phyloP scores from a whole-genome alignment of 345 rosid species.

The Rhizophora mangle region DNA sequence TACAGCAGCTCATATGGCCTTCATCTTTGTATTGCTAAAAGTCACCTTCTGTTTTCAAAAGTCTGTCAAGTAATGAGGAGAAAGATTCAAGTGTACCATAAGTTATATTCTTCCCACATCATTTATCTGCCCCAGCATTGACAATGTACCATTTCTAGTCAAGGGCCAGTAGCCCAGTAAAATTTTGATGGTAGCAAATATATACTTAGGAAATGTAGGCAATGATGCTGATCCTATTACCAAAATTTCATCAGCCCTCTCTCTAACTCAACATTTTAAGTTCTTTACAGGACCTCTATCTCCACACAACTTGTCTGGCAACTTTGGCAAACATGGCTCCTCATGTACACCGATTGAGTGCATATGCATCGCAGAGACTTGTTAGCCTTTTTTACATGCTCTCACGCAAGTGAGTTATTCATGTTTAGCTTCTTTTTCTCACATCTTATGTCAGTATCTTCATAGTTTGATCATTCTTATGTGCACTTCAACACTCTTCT shows the following conservation, averaged over 20 bases:
- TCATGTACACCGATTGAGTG: constrained; percentile 89
- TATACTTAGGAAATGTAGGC: too few species aligned
- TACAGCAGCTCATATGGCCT: too few species aligned
- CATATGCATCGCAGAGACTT: constrained; percentile 94
- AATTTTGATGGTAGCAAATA: too few species aligned
- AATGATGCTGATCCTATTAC: too few species aligned
- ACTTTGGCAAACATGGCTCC: constrained; percentile 99
- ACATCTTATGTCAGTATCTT: neutral
- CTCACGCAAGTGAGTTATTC: constrained; percentile 70
- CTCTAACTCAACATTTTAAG: neutral
- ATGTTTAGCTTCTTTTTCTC: constrained; percentile 12
- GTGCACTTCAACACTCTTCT: neutral
- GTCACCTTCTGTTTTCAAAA: too few species aligned
- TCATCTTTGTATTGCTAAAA: too few species aligned
- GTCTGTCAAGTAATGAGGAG: too few species aligned
- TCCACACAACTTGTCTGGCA: constrained; percentile 95
- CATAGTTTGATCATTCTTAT: constrained; percentile 9
- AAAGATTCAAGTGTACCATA: too few species aligned
- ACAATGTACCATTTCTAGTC: too few species aligned
- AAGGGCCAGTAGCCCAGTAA: too few species aligned
- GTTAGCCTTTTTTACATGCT: constrained; percentile 98
- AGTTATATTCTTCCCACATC: too few species aligned
- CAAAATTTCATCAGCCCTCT: neutral
- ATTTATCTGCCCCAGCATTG: too few species aligned
- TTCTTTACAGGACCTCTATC: constrained; percentile 82